Conservation (phyloP, 2,329 filamentous ascomycete species). For the Diaporthe sp. region DNA sequence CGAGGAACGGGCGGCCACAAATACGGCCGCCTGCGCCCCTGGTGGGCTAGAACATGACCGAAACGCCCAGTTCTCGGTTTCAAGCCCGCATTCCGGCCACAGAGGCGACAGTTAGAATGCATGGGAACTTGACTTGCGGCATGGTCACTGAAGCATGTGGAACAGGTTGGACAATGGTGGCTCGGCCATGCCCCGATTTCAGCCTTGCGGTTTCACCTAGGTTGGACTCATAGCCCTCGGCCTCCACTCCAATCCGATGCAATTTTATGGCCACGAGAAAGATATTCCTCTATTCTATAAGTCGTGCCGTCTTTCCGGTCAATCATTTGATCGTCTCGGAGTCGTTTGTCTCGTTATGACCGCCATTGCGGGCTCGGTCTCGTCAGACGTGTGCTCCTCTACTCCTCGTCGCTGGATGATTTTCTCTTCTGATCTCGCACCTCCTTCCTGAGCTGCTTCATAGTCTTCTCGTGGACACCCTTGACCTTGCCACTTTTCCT, state of each 20-base stretch:
- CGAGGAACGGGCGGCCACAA: background rate
- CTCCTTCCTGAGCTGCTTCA: constrained; percentile 33
- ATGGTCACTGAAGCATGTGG: background rate
- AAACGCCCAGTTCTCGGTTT: constrained; percentile 15
- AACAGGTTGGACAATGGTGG: background rate
- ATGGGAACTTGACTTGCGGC: too few relatives aligned
- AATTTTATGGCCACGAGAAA: background rate
- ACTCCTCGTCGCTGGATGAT: background rate
- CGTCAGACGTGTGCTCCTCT: background rate
- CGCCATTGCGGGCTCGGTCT: background rate
- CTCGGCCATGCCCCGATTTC: background rate
- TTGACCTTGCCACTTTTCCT: constrained; percentile 20
- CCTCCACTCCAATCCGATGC: background rate
- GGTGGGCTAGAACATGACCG: constrained; percentile 16
- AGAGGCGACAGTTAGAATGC: background rate
- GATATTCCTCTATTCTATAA: background rate
- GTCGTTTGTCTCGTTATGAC: background rate
- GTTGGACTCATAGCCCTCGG: background rate
- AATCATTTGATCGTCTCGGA: background rate
- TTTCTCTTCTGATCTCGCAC: background rate
- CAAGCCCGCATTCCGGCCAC: constrained; percentile 21
- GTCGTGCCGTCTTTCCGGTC: background rate
- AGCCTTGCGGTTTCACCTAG: constrained; percentile 15
- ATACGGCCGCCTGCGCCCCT: constrained; percentile 8
- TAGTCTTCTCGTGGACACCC: constrained; percentile 1